Base-by-base conservation (phyloP, 108 stramenopile species). In the Skeletonema tropicum region DNA sequence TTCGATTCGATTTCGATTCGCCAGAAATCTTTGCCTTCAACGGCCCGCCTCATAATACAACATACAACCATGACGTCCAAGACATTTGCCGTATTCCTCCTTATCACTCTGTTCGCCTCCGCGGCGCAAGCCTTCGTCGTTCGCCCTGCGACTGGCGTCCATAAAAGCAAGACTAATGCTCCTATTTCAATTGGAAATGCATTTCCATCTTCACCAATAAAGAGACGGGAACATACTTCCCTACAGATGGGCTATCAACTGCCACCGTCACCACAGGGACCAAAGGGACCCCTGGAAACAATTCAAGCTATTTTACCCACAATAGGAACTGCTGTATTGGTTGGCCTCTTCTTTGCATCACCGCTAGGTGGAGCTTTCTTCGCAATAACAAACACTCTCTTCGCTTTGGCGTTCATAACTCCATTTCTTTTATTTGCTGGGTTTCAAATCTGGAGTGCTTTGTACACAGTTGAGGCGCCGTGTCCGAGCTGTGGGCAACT, bases 401-500 rank as follows among this genome's bases (percentile, higher is more conserved):
- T 93, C 31, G 65, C 88, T 10, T 66, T 93, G 39, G 48, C 83
- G 0, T 63, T 93, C 25, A 21, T 90, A 48, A 70, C 80, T 58
- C 92, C 92, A 0, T 61, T 90, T 17, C 23, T 93, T 29, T 60
- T 75, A 39, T 76, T 65, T 31, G 76, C 85, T 17, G 90, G 83
- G 5, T 89, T 90, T 58, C 80, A 88, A 63, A 71, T 75, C 1
- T 93, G 90, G 90, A 77, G 81, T 33, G 78, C 77, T 2, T 77
- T 90, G 19, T 88, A 89, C 67, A 90, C 90, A 52, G 70, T 90
- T 19, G 59, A 76, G 26, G 90, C 81, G 0, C 69, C 85, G 5
- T 93, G 92, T 80, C 92, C 92, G 8, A 85, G 79, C 60, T 93
- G 92, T 68, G 89, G 87, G 26, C 80, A 76, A 14, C 64, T 83